Conservation (phyloP, 2,329 filamentous ascomycete species). For the Fusarium phyllophilum region DNA sequence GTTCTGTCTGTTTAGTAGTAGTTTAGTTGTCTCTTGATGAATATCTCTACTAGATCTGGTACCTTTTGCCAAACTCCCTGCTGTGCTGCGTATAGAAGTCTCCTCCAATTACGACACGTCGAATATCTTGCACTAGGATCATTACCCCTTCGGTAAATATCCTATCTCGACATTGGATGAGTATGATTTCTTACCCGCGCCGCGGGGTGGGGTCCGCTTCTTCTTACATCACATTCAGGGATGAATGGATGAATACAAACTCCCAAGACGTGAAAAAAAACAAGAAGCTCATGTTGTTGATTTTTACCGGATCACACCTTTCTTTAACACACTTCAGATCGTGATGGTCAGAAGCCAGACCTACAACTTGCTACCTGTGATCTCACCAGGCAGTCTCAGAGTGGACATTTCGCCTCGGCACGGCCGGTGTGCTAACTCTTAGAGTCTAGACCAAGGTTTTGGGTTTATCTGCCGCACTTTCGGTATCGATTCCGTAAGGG, state of each 20-base stretch:
- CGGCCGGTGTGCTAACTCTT: slow-evolving; percentile 11
- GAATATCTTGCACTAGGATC: slow-evolving; percentile 22
- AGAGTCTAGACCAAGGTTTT: slow-evolving; percentile 24
- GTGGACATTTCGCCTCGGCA: slow-evolving; percentile 17
- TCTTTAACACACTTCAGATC: not conserved
- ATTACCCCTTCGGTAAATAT: slow-evolving; percentile 31
- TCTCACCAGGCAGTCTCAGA: not conserved
- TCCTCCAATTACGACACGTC: slow-evolving; percentile 15
- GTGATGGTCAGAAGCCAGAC: not conserved
- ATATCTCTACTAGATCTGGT: slow-evolving; percentile 8
- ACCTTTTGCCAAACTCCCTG: not conserved
- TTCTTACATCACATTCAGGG: slow-evolving; percentile 32
- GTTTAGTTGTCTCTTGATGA: not conserved
- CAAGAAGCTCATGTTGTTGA: not conserved
- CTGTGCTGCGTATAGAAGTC: not conserved
- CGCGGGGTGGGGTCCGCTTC: slow-evolving; percentile 17
- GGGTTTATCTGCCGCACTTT: slow-evolving; percentile 37
- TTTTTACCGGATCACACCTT: slow-evolving; percentile 27
- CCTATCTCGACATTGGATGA: slow-evolving; percentile 26
- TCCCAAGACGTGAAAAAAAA: not conserved
- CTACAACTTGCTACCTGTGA: not conserved
- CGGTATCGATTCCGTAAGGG: slow-evolving; percentile 43
- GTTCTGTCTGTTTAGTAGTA: not conserved
- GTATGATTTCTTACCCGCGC: slow-evolving; percentile 13
- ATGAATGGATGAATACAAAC: slow-evolving; percentile 14